Conservation (phyloP, 306 rosid genomes). For the Abrus precatorius region DNA sequence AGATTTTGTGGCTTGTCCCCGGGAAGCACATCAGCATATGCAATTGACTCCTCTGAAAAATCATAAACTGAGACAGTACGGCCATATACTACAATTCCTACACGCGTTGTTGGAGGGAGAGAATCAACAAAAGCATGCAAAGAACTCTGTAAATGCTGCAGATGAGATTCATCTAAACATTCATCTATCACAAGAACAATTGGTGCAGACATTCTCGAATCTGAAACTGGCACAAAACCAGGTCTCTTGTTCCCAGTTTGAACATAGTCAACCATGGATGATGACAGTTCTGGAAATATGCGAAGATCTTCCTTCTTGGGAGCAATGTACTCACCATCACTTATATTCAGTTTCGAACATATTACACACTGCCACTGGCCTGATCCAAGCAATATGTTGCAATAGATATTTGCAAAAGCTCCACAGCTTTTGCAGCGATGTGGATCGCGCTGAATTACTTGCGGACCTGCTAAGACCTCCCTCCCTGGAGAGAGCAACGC, state of each 20-base stretch:
- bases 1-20: constrained; percentile 84
- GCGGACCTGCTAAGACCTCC: constrained; percentile 83
- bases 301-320: constrained; percentile 78
- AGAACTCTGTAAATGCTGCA: constrained; percentile 88
- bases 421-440: constrained; percentile 97
- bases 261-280: constrained; percentile 85
- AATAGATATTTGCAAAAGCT: constrained; percentile 85
- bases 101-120: constrained; percentile 79
- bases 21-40: constrained; percentile 97
- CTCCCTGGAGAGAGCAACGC: constrained; percentile 94
- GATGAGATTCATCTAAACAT: constrained; percentile 94
- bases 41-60: constrained; percentile 85
- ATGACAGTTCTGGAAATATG: constrained; percentile 88
- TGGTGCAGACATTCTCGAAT: constrained; percentile 93
- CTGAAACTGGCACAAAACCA: constrained; percentile 86
- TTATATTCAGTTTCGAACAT: constrained; percentile 83
- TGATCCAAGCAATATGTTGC: constrained; percentile 89
- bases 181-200: constrained; percentile 91
- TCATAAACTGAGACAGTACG: constrained; percentile 94
- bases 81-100: constrained; percentile 88
- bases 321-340: constrained; percentile 87
- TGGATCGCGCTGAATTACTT: constrained; percentile 87
- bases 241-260: constrained; percentile 94
- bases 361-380: constrained; percentile 99
- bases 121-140: constrained; percentile 97